Conservation (phyloP, 495 filamentous ascomycete genomes). For the Penicillium daleae region DNA sequence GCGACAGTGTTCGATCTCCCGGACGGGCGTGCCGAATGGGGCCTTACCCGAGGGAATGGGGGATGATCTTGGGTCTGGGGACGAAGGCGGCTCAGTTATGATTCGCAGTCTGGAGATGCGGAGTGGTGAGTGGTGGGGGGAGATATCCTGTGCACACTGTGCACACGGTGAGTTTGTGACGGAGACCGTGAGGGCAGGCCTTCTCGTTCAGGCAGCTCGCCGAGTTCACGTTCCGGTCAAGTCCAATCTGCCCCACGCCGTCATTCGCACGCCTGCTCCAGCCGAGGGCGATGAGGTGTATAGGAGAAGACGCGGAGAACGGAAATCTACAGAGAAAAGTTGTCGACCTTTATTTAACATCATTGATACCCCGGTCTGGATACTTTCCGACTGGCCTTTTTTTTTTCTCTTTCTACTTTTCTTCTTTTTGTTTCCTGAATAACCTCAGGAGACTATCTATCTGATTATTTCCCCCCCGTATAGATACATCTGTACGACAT, state of each 20-base stretch:
- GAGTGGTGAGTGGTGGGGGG: background rate
- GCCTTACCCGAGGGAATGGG: slow-evolving; percentile 9
- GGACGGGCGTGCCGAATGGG: slow-evolving; percentile 16
- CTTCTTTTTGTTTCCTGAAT: slow-evolving; percentile 1
- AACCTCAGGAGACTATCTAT: background rate
- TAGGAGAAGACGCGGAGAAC: background rate
- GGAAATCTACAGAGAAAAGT: background rate
- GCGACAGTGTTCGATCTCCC: slow-evolving; percentile 14
- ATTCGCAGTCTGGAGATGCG: slow-evolving; percentile 7
- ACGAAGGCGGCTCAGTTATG: background rate
- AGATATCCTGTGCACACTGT: background rate
- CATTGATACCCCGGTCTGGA: background rate
- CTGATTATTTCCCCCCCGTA: background rate
- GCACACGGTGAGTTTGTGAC: background rate
- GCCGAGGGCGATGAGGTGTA: slow-evolving; percentile 7
- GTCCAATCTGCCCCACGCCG: background rate
- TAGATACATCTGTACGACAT: background rate
- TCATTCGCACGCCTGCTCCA: background rate
- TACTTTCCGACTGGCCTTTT: background rate
- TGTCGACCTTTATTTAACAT: background rate
- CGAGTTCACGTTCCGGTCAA: slow-evolving; percentile 13
- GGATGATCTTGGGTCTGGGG: background rate
- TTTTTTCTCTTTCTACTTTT: slow-evolving; percentile 13
- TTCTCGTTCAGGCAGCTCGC: slow-evolving; percentile 1
- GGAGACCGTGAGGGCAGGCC: background rate